A percentile compares a stretch with the other conserved stretches of the same genome.
These are phyloP conservation scores for Trichoderma aggressivum DNA, from an alignment of 2,329 filamentous ascomycete species.

Conservation along the genomic window DNA sequence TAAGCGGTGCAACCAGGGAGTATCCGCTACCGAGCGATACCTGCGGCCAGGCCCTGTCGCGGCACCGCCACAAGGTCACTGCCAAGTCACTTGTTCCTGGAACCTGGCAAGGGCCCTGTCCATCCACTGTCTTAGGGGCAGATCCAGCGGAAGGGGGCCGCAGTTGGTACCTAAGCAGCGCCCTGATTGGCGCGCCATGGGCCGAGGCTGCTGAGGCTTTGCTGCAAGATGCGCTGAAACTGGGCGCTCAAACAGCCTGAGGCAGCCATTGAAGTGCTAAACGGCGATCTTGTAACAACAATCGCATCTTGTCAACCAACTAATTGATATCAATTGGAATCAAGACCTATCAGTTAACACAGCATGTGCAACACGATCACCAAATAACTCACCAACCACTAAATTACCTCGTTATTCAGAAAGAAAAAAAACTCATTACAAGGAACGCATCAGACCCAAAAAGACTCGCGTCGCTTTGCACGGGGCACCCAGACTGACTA, in stretches of 20 bases:
- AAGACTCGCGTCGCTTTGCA: not conserved
- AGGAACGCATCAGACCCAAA: not conserved
- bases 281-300: not conserved
- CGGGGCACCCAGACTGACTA: not conserved
- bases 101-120: not conserved
- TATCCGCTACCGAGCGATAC: not conserved
- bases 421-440: not conserved
- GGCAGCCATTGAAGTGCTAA: not conserved
- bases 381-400: not conserved
- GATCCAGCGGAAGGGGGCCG: slow-evolving; percentile 13
- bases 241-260: not conserved
- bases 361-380: not conserved
- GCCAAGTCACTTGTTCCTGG: not conserved
- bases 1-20: not conserved
- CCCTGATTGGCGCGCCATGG: not conserved
- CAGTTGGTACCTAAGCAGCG: not conserved
- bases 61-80: not conserved
- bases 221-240: slow-evolving; percentile 3
- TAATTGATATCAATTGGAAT: not conserved
- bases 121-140: slow-evolving; percentile 7
- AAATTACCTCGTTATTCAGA: not conserved
- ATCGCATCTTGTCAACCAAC: not conserved
- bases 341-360: not conserved
- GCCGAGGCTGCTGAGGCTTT: not conserved
- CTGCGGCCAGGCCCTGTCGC: not conserved